Evolutionary conservation across 139 green algal genomes (phyloP), one percentile per base, ranked within the genome.

Genomic region (Chlamydomonas sphaeroides): DNA sequence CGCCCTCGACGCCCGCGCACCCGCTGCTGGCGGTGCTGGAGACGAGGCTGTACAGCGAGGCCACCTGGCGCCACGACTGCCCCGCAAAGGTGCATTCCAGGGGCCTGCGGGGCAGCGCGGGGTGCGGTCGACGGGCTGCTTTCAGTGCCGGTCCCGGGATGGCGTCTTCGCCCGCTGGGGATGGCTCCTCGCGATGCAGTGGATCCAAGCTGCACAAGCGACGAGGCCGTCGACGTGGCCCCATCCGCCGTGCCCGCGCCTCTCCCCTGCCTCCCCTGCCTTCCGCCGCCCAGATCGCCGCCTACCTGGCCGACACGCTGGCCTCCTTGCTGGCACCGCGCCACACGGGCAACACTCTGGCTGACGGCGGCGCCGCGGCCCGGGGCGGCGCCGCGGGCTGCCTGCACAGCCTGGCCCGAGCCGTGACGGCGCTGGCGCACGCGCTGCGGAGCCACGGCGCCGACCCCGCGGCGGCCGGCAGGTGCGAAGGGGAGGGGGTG

Each of bases 1-100:
- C 75, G 15, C 42, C 75, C 32, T 48, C 17, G 11, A 33, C 75
- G 59, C 62, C 75, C n/a, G 62, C 32, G 15, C 75, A 82, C 62
- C 75, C 75, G 32, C 61, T 82, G 75, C 75, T 82, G 75, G 42
- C 75, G 32, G 61, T 33, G 5, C 21, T 82, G 20, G 75, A 82
- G 75, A 82, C 75, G 8, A 30, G 42, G 1, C 61, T 82, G 6
- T 82, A 53, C 45, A 7, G 26, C 21, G 62, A 49, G 0, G 3
- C 45, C 42, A 82, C 62, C 35, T 82, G 75, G 75, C n/a, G 42
- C 11, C 56, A 11, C 62, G 32, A 51, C 42, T 82, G 61, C 15
- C 32, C 75, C 1, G 41, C 75, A 3, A 32, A 80, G 59, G 74
- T 80, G 74, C 18, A 59, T 6, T 14, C 7, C 26, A 48, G 35